These are phyloP conservation scores for Hippophae tibetana DNA, from an alignment of 306 rosid species.

Conservation along the genomic window DNA sequence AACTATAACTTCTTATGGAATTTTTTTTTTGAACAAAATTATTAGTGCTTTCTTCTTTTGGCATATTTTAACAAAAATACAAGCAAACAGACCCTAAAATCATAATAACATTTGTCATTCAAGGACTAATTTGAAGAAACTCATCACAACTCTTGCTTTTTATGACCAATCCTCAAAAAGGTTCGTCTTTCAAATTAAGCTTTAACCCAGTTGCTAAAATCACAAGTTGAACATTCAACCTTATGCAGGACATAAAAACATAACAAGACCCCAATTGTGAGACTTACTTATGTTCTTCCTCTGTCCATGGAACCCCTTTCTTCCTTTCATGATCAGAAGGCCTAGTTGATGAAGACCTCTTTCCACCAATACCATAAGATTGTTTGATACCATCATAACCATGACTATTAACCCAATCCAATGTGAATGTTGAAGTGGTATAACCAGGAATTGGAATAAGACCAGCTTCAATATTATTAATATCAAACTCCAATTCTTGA, in stretches of 20 bases:
- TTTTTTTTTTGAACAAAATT: too few relatives aligned
- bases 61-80: too few relatives aligned
- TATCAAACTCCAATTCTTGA: conserved; percentile 61
- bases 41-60: too few relatives aligned
- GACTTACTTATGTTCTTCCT: conserved; percentile 83
- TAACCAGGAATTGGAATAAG: conserved; percentile 71
- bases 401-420: conserved; percentile 59
- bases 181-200: not conserved
- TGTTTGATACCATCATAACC: conserved; percentile 47
- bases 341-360: conserved; percentile 42
- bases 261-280: not conserved
- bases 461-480: conserved; percentile 72
- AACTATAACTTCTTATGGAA: too few relatives aligned
- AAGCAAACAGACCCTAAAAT: too few relatives aligned
- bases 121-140: not conserved
- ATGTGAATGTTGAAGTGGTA: conserved; percentile 43
- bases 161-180: not conserved
- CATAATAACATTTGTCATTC: not conserved
- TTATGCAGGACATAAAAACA: too few relatives aligned
- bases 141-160: not conserved
- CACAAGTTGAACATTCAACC: not conserved
- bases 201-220: not conserved
- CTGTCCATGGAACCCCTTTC: conserved; percentile 95
- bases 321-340: conserved; percentile 68
- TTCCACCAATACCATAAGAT: conserved; percentile 37